Base-by-base conservation (phyloP, 1,284 basidiomycete species). In the Calocybe gambosa region DNA sequence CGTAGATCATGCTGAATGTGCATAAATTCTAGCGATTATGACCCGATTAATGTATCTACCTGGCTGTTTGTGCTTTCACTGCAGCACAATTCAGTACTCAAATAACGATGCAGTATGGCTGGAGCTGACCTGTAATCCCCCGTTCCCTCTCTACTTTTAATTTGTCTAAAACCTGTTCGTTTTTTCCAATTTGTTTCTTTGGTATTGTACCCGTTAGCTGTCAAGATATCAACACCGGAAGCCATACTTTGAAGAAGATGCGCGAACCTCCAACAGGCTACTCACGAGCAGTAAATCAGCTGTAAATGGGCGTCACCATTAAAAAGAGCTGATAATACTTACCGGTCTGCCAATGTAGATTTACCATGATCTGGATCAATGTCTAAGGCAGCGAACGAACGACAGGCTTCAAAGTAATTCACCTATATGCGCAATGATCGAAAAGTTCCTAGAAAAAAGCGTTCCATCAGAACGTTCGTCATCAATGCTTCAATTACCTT, bases 131-230 rank as follows among this genome's bases (percentile, higher is more conserved):
- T 35, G 91, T 94, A 45, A 94, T 95, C 23, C 93, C 95, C 36
- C 95, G 78, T 64, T 99, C 95, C 43, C 92, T 74, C 63, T 99
- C 94, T 1, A 99, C 94, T 63, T 97, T 97, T 46, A 99, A 77
- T 60, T 94, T 96, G 65, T 96, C 93, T 33, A 96, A 65, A n/a
- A 95, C 89, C 62, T 96, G 93, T 53, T 89, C 82, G 57, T 92
- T 93, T 51, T 74, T 71, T 29, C 83, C 81, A 52, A 72, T 67
- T 51, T 76, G 64, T 53, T 79, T 78, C 56, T 75, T 79, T 51
- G 79, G 71, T 29, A 94, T 91, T 1, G 93, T 96, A 10, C 86
- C 85, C 35, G 93, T 97, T 61, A 94, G 73, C 85, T 95, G 26
- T 4, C n/a, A n/a, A 18, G 15, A 19, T 34, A 47, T 38, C 16